These are phyloP conservation scores for Neurospora sp. DNA, from an alignment of 495 filamentous ascomycete genomes.

Conservation along the genomic window DNA sequence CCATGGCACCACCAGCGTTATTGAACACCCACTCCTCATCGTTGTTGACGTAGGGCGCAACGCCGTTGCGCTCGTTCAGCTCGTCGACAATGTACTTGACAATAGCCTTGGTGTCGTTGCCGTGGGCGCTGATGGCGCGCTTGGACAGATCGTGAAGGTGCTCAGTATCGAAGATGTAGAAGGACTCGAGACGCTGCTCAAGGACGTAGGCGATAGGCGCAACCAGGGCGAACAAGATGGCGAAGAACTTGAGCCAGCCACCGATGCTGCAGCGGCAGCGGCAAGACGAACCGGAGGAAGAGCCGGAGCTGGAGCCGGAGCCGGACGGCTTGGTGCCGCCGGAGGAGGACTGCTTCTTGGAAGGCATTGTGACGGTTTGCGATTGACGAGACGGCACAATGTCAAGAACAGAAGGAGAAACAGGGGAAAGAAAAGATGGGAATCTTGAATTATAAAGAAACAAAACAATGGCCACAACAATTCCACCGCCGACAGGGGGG, in stretches of 20 bases:
- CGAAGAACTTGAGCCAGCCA: constrained; percentile 43
- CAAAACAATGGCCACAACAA: background rate
- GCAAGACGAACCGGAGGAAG: background rate
- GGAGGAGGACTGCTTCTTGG: constrained; percentile 4
- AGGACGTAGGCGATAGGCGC: constrained; percentile 51
- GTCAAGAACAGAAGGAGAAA: background rate
- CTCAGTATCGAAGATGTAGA: constrained; percentile 65
- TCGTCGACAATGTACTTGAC: constrained; percentile 56
- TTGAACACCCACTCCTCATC: constrained; percentile 63
- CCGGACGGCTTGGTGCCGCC: background rate
- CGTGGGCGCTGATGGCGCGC: constrained; percentile 54
- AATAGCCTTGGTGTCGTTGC: constrained; percentile 59
- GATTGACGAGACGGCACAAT: background rate
- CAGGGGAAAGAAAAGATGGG: background rate
- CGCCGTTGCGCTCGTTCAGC: constrained; percentile 32
- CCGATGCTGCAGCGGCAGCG: constrained; percentile 17
- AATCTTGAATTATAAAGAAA: background rate
- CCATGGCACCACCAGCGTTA: constrained; percentile 80
- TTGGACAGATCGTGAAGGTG: constrained; percentile 60
- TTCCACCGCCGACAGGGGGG: background rate
- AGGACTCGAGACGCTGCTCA: constrained; percentile 57
- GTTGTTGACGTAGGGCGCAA: constrained; percentile 43
- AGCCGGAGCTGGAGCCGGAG: constrained; percentile 2
- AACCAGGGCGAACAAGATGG: constrained; percentile 50
- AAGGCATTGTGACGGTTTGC: constrained; percentile 9